phyloP scores from a whole-genome alignment of 768 basidiomycete genomes.

The Hirschioporus abietinus region DNA sequence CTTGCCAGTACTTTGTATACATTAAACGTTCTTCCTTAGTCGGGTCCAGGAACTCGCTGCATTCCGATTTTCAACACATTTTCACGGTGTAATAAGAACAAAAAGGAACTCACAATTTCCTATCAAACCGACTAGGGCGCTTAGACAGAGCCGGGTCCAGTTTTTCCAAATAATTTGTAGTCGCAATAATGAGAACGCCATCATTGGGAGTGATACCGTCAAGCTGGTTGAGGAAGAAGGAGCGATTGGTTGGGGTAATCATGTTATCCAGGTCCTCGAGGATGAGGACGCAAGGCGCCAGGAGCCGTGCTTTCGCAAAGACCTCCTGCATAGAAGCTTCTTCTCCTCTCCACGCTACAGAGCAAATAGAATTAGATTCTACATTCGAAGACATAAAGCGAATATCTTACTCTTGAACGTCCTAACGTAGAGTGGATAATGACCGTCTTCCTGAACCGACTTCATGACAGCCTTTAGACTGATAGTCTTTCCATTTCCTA shows the following conservation, averaged over 20 bases:
- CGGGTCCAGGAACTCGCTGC: not conserved
- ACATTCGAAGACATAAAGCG: not conserved
- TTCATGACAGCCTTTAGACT: constrained; percentile 31
- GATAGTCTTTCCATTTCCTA: constrained; percentile 37
- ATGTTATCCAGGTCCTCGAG: constrained; percentile 40
- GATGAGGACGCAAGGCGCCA: constrained; percentile 28
- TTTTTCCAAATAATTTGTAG: constrained; percentile 40
- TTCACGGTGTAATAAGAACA: constrained; percentile 23
- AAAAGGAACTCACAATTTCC: constrained; percentile 36
- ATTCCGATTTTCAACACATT: not conserved
- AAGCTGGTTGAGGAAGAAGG: constrained; percentile 39
- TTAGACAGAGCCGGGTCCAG: constrained; percentile 37
- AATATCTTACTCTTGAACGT: constrained; percentile 30
- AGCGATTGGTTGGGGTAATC: constrained; percentile 30
- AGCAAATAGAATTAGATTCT: not conserved
- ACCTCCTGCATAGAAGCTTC: constrained; percentile 27
- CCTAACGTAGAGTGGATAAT: constrained; percentile 35
- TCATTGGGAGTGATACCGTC: constrained; percentile 25
- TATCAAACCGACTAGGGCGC: constrained; percentile 38
- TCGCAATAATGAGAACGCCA: constrained; percentile 34
- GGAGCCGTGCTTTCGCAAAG: constrained; percentile 30
- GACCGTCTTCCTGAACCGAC: constrained; percentile 20
- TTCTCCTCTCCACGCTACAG: constrained; percentile 10
- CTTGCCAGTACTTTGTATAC: constrained; percentile 36
- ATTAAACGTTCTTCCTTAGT: constrained; percentile 16